phyloP scores from a whole-genome alignment of 345 rosid species.

The Erucastrum elatum region DNA sequence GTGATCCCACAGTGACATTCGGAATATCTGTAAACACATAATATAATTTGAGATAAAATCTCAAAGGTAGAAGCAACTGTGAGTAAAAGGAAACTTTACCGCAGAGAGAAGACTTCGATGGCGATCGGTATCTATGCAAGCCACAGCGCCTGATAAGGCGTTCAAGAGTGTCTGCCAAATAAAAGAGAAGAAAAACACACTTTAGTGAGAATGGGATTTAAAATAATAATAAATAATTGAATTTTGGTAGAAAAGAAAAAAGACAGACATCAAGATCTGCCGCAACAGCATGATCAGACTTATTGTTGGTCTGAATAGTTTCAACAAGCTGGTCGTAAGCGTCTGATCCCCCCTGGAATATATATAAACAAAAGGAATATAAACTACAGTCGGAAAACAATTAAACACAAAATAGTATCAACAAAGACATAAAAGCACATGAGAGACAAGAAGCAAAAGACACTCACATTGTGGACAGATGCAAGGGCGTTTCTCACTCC shows the following conservation, averaged over 20 bases:
- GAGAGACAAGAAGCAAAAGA: background rate
- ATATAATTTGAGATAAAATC: background rate
- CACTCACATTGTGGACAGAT: slow-evolving; percentile 44
- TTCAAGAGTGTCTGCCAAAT: slow-evolving; percentile 59
- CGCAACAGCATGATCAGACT: slow-evolving; percentile 56
- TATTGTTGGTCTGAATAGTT: slow-evolving; percentile 50
- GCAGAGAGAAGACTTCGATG: slow-evolving; percentile 64
- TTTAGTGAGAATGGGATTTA: background rate
- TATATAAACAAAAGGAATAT: background rate
- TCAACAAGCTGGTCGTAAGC: slow-evolving; percentile 65
- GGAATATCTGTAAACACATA: slow-evolving; percentile 54
- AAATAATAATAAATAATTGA: background rate
- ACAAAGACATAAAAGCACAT: background rate
- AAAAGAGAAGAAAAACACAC: background rate
- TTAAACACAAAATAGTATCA: slow-evolving; percentile 3
- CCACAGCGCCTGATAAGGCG: slow-evolving; percentile 69
- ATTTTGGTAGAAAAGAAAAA: background rate
- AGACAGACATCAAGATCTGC: slow-evolving; percentile 71
- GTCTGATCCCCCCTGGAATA: slow-evolving; percentile 53
- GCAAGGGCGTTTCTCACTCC: slow-evolving; percentile 57
- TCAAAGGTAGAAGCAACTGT: background rate
- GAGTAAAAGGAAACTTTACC: slow-evolving; percentile 47
- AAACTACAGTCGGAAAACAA: slow-evolving; percentile 1
- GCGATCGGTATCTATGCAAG: slow-evolving; percentile 56
- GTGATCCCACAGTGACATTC: slow-evolving; percentile 74